phyloP scores from a whole-genome alignment of 2,329 filamentous ascomycete species.

The Aspergillus luchuensis region DNA sequence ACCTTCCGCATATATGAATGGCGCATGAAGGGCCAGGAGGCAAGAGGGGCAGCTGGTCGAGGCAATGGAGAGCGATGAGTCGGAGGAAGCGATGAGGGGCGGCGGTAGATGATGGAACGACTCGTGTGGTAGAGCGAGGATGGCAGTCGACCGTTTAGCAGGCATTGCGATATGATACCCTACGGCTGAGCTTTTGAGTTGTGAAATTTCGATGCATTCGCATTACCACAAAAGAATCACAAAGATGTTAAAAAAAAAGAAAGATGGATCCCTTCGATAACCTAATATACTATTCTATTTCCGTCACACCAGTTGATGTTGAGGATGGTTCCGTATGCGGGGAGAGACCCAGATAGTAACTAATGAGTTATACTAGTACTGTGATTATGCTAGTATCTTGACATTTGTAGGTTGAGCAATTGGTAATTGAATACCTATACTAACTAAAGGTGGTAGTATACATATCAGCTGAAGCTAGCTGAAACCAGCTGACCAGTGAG shows the following conservation, averaged over 20 bases:
- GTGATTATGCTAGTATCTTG: too few relatives aligned
- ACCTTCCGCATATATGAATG: constrained; percentile 10
- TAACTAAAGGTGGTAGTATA: too few relatives aligned
- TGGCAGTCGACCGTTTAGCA: constrained; percentile 43
- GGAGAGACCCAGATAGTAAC: too few relatives aligned
- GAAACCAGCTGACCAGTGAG: too few relatives aligned
- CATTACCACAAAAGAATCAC: neutral
- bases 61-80: neutral
- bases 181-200: constrained; percentile 41
- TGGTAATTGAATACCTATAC: too few relatives aligned
- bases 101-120: constrained; percentile 14
- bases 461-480: too few relatives aligned
- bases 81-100: neutral
- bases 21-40: neutral
- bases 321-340: too few relatives aligned
- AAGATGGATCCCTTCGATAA: neutral
- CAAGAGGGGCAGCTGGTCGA: neutral
- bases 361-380: too few relatives aligned
- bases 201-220: constrained; percentile 17
- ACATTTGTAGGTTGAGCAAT: too few relatives aligned
- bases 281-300: too few relatives aligned
- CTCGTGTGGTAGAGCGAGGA: constrained; percentile 23
- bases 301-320: too few relatives aligned
- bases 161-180: constrained; percentile 48
- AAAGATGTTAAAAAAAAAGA: neutral